phyloP scores from a whole-genome alignment of 768 basidiomycete genomes.

The Coprinellus micaceus region DNA sequence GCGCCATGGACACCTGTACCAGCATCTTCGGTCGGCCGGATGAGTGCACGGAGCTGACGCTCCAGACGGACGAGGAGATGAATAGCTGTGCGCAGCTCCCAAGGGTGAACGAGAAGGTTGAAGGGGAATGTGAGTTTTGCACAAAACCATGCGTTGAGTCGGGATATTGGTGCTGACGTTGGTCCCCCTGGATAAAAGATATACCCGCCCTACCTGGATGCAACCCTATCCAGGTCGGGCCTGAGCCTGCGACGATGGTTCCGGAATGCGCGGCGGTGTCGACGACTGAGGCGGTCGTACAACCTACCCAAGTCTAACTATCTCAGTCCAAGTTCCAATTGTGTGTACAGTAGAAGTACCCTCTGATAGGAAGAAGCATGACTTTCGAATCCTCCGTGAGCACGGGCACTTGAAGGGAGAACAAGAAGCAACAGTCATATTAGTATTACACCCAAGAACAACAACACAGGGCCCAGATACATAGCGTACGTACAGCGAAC shows the following conservation, averaged over 20 bases:
- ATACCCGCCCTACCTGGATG: conserved; percentile 1
- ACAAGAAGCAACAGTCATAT: no score
- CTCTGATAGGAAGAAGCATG: no score
- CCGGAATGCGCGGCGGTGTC: neutral
- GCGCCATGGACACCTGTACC: neutral
- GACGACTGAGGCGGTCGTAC: neutral
- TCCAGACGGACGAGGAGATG: neutral
- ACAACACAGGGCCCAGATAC: no score
- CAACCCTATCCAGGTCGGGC: conserved; percentile 4
- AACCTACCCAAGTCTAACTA: no score
- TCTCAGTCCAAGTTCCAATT: no score
- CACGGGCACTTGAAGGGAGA: no score
- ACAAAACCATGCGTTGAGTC: neutral
- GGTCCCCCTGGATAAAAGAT: neutral
- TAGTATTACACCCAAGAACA: no score
- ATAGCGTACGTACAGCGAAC: no score
- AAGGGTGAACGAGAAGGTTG: neutral
- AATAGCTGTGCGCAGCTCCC: neutral
- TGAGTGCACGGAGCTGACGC: neutral
- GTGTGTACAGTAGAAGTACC: no score
- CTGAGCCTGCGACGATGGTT: conserved; percentile 5
- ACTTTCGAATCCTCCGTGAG: no score
- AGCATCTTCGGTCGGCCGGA: neutral
- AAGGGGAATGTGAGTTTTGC: neutral
- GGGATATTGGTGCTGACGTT: neutral